A percentile compares a stretch with the other conserved stretches of the same genome.
Evolutionary conservation across 2,329 filamentous ascomycete genomes (phyloP).

Genomic region (Aspergillus sp.): DNA sequence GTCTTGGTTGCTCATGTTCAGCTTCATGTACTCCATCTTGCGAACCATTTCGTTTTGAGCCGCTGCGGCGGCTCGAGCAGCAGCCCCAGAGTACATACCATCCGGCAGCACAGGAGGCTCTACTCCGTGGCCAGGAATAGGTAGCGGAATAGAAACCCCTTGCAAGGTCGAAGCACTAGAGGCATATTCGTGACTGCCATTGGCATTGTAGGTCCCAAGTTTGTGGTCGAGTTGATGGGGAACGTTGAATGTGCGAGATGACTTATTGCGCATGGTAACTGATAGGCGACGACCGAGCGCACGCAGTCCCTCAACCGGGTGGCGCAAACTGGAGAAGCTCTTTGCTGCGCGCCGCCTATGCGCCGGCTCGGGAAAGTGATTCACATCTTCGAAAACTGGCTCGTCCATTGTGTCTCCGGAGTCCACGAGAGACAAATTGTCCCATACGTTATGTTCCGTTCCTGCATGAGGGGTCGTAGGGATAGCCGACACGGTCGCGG

Average conservation of each 20-base stretch:
- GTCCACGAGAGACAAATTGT: constrained; percentile 30
- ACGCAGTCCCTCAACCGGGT: constrained; percentile 47
- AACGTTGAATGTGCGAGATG: constrained; percentile 34
- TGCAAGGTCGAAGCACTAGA: constrained; percentile 41
- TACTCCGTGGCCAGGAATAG: constrained; percentile 42
- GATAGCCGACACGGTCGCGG: constrained; percentile 34
- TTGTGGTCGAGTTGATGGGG: constrained; percentile 23
- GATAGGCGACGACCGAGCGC: constrained; percentile 48
- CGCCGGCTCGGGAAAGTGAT: constrained; percentile 35
- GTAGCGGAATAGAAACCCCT: constrained; percentile 36
- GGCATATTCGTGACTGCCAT: constrained; percentile 30
- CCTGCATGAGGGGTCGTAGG: constrained; percentile 21
- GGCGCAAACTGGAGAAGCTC: constrained; percentile 49
- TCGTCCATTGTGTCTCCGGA: constrained; percentile 29
- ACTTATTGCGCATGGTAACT: constrained; percentile 45
- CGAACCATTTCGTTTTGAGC: constrained; percentile 53
- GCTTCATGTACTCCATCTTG: constrained; percentile 36
- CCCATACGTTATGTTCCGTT: constrained; percentile 30
- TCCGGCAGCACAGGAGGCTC: constrained; percentile 47
- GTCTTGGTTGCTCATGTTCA: constrained; percentile 41
- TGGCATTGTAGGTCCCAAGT: constrained; percentile 24
- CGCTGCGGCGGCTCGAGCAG: constrained; percentile 53
- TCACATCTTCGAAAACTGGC: constrained; percentile 38
- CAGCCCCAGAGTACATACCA: constrained; percentile 47
- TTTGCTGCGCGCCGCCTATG: constrained; percentile 43